Conservation (phyloP, 192 early-diverging fungal genomes). For the Backusella tuberculispora region DNA sequence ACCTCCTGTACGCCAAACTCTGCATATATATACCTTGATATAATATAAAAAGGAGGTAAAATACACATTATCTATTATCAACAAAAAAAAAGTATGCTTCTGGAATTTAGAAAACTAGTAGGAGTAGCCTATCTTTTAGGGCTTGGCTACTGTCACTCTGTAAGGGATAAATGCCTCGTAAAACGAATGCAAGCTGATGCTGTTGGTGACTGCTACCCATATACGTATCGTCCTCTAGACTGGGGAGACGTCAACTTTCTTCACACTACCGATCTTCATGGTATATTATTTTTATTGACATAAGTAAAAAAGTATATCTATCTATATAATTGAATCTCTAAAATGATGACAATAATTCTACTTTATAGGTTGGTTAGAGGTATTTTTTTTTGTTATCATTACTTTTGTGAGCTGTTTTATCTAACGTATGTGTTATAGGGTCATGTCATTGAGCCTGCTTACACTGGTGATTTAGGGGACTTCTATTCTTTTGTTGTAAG, state of each 20-base stretch:
- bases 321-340: neutral
- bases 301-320: neutral
- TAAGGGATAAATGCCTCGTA: neutral
- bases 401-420: neutral
- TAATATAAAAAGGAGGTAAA: neutral
- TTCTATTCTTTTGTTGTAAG: conserved; percentile 55
- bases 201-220: conserved; percentile 10
- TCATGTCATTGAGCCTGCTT: conserved; percentile 39
- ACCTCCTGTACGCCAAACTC: neutral
- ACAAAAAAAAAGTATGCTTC: neutral
- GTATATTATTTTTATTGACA: conserved; percentile 1
- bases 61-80: neutral
- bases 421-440: conserved; percentile 10
- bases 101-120: neutral
- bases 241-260: conserved; percentile 62
- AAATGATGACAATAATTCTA: neutral
- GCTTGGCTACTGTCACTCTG: neutral
- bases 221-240: conserved; percentile 35
- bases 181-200: conserved; percentile 40
- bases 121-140: neutral
- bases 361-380: conserved; percentile 33
- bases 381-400: neutral
- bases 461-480: conserved; percentile 57
- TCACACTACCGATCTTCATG: conserved; percentile 47
- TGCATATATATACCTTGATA: neutral